phyloP scores from a whole-genome alignment of 768 basidiomycete genomes.

The Macrolepiota fuliginosa region DNA sequence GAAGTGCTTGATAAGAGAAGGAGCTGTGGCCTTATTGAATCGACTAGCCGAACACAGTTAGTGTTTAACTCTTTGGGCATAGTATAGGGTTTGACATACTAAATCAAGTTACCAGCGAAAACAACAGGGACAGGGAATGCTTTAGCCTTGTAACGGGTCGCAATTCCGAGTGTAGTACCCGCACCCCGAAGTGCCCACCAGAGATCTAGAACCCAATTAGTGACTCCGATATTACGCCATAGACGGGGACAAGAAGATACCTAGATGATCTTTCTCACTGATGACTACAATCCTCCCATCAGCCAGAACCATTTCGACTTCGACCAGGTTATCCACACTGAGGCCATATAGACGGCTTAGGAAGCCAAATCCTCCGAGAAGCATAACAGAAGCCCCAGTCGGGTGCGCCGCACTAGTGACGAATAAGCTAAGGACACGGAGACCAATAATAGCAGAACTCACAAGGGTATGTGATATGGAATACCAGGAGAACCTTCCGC shows the following conservation, averaged over 20 bases:
- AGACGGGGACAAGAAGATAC: constrained; percentile 30
- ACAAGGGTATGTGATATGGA: constrained; percentile 84
- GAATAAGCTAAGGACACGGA: neutral
- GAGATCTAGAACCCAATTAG: constrained; percentile 47
- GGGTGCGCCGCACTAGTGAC: constrained; percentile 71
- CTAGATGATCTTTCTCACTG: constrained; percentile 69
- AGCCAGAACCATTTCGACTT: constrained; percentile 89
- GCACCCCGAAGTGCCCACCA: constrained; percentile 89
- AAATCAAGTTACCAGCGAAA: constrained; percentile 90
- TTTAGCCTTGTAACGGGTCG: constrained; percentile 85
- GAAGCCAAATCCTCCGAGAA: constrained; percentile 88
- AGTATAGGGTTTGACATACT: constrained; percentile 48
- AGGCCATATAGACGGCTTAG: constrained; percentile 80
- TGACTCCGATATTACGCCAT: neutral
- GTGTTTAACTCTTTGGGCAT: constrained; percentile 9
- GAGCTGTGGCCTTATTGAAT: constrained; percentile 83
- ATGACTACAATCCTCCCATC: constrained; percentile 84
- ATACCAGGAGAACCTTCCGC: constrained; percentile 48
- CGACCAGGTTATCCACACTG: constrained; percentile 87
- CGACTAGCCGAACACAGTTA: constrained; percentile 46
- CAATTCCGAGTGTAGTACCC: constrained; percentile 80
- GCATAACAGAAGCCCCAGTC: constrained; percentile 75
- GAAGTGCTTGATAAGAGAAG: constrained; percentile 87
- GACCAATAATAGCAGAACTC: constrained; percentile 25
- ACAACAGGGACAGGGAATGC: constrained; percentile 90